Base-by-base conservation (phyloP, 164 flowering plant species). In the grape (Vitis vinifera) region DNA sequence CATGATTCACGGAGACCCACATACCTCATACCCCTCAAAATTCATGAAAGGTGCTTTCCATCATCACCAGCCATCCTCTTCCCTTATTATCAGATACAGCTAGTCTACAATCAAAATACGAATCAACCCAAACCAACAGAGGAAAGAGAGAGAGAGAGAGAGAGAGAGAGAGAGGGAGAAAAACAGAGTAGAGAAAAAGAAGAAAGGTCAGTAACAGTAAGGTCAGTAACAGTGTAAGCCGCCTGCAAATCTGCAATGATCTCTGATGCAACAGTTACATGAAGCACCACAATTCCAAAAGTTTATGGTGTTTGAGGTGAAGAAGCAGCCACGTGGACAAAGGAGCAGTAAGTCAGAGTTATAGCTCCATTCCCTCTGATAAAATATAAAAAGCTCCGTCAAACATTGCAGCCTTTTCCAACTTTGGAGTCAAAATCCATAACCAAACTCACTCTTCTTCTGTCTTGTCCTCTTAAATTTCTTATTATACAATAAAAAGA, bases 281-380 rank as follows among this genome's bases (percentile, higher is more conserved):
- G 63, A 62, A 61, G 59, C 53, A 31, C 37, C 51, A 2, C 13
- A 3, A 10, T 23, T 62, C 49, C 23, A 15, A 8, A 4, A 63
- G 71, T 47, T 66, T 62, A 59, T 59, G 19, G 53, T 1, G n/a
- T 55, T 48, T 68, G 75, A 76, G 79, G 82, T 27, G 44, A 58
- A 60, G 62, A 37, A 16, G 15, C 10, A 50, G 71, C 75, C 79
- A 73, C 77, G 79, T 73, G 77, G 73, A 75, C 49, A 49, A 15
- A 66, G 12, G 58, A 30, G 59, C 52, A 15, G 31, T 50, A 23
- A 37, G 6, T 44, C 17, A 9, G 50, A 9, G 7, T 2, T 31
- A 4, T 31, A 31, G 4, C 4, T 31, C 44, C 44, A 31, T 31
- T 31, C 4, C 7, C 44, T 31, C 44, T 31, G 44, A 31, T 31